Percentiles rank a stretch among this genome's conserved stretches.
Conservation (phyloP, 345 rosid genomes). For the Heritiera littoralis region DNA sequence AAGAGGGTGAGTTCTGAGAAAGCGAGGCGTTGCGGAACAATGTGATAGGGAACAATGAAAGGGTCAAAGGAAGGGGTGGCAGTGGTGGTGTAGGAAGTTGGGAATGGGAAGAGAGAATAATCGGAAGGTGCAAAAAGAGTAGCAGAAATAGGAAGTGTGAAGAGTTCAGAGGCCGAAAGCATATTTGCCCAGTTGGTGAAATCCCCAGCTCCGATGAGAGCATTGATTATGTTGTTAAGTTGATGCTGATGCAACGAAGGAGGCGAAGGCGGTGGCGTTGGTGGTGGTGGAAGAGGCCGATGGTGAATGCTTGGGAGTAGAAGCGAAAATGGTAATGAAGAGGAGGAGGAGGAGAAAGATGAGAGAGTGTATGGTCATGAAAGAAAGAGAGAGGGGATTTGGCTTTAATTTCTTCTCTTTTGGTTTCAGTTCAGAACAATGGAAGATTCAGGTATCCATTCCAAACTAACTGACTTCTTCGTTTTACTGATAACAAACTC, state of each 20-base stretch:
- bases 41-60: slow-evolving; percentile 62
- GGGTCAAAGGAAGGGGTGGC: slow-evolving; percentile 31
- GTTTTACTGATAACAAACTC: no score
- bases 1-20: slow-evolving; percentile 61
- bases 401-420: not conserved
- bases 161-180: slow-evolving; percentile 45
- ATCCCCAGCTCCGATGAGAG: slow-evolving; percentile 74
- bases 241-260: slow-evolving; percentile 32
- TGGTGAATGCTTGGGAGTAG: not conserved
- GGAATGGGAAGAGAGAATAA: slow-evolving; percentile 32
- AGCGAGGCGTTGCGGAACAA: slow-evolving; percentile 74
- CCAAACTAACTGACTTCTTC: no score
- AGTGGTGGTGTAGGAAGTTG: slow-evolving; percentile 21
- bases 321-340: not conserved
- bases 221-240: slow-evolving; percentile 61
- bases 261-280: not conserved
- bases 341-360: slow-evolving; percentile 15
- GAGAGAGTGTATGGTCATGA: slow-evolving; percentile 16
- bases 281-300: not conserved
- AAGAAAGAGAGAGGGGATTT: slow-evolving; percentile 5
- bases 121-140: slow-evolving; percentile 61
- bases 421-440: no score
- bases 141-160: slow-evolving; percentile 54
- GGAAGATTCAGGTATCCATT: not conserved
- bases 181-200: slow-evolving; percentile 65